Evolutionary conservation across 495 filamentous ascomycete species (phyloP), one percentile per base, ranked within the genome.

Genomic region (Echria macrotheca): DNA sequence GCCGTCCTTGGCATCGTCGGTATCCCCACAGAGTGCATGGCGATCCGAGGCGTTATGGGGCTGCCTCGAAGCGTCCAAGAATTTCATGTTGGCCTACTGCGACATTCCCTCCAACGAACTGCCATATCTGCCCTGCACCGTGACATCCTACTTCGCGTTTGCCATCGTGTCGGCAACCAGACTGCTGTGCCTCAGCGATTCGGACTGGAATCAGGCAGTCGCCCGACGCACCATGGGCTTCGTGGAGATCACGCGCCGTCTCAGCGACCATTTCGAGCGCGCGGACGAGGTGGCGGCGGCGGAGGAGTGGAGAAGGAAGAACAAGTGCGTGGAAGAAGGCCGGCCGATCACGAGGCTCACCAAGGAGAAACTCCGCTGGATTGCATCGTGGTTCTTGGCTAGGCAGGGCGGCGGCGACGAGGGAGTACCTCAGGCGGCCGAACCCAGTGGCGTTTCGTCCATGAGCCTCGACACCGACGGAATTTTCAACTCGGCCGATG

Each of bases 291-390:
- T 44, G 38, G 54, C 54, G 14, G 35, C 49, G 14, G 50, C 48
- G 21, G 52, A 15, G 18, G 15, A 53, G 24, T 43, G 29, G 44
- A 42, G 39, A 29, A 43, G 47, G 25, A 59, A 57, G 38, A 39
- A 42, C 33, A 57, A 51, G 36, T 53, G 45, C 28, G 29, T 49
- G 15, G 50, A 41, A 12, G 56, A 49, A 3, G 28, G 17, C 5
- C 11, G 29, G 22, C 35, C 56, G 4, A 44, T 52, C 10, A 40
- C 54, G 39, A 18, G 31, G 3, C 15, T 47, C 40, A 33, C 49
- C 15, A 38, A 44, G 22, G 45, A 52, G 37, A 62, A 62, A 42
- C 28, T 62, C 19, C 52, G 47, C 5, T 57, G 56, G 59, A 62
- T 62, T 19, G 39, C 47, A 10, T 49, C 53, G 25, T 62, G 59